Conservation (phyloP, 2,329 filamentous ascomycete species). For the Exophiala calicioides region DNA sequence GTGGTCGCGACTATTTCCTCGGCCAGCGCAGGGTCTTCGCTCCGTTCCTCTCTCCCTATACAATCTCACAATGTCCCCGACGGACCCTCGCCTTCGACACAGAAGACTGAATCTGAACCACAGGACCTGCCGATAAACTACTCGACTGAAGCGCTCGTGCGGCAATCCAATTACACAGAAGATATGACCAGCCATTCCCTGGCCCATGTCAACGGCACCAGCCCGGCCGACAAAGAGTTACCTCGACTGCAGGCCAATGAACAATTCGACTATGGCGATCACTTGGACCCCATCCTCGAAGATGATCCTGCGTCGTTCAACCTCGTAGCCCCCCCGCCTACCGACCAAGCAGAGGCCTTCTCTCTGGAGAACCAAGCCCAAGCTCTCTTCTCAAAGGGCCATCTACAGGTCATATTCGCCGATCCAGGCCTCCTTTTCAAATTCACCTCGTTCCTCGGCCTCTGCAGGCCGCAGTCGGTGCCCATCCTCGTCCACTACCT, state of each 20-base stretch:
- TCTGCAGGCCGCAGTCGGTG: slow-evolving; percentile 61
- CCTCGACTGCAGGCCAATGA: slow-evolving; percentile 23
- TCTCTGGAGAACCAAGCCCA: slow-evolving; percentile 66
- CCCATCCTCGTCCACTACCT: slow-evolving; percentile 71
- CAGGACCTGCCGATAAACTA: slow-evolving; percentile 15
- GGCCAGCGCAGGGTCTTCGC: slow-evolving; percentile 4
- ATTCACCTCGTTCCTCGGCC: slow-evolving; percentile 68
- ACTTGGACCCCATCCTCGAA: slow-evolving; percentile 28
- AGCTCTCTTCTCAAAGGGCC: slow-evolving; percentile 65
- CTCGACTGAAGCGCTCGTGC: slow-evolving; percentile 16
- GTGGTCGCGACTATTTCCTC: slow-evolving; percentile 17
- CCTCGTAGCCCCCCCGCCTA: slow-evolving; percentile 36
- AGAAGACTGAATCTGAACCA: slow-evolving; percentile 5
- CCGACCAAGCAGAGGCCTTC: slow-evolving; percentile 38
- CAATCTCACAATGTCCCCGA: slow-evolving; percentile 14
- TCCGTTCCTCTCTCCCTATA: slow-evolving; percentile 10
- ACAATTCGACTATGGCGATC: slow-evolving; percentile 19
- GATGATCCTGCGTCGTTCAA: slow-evolving; percentile 40
- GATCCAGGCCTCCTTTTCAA: slow-evolving; percentile 63
- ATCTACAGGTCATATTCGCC: slow-evolving; percentile 65
- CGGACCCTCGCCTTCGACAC: slow-evolving; percentile 10
- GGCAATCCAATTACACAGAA: slow-evolving; percentile 5
- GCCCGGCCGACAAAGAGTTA: slow-evolving; percentile 15
- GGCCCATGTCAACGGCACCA: slow-evolving; percentile 13
- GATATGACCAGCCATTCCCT: slow-evolving; percentile 5